Base-by-base conservation (phyloP, 805 yeast genomes). In the Vanderwaltozyma tropicalis region DNA sequence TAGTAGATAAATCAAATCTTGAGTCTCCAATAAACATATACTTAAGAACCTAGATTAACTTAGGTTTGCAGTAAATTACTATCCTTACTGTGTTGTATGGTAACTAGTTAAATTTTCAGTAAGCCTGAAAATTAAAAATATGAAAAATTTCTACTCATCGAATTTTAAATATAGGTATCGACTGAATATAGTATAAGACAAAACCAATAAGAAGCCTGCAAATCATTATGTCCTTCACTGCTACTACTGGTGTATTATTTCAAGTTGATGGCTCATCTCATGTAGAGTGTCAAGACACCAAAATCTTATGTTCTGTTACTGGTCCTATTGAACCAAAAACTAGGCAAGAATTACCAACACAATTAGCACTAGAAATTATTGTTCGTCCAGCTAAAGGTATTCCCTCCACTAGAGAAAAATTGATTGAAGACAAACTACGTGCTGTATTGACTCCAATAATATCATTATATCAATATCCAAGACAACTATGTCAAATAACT, bases 301-400 rank as follows among this genome's bases (percentile, higher is more conserved):
- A 72, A 40, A 77, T 82, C 3, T 61, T 88, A 2, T 75, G 80
- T 31, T 77, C 95, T 0, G 88, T 89, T 1, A 72, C 88, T 1
- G 98, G 98, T 0, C 98, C 98, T 0, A 71, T 89, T 22, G 96
- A 89, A 51, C 78, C 85, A 10, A 80, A 79, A 55, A 61, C 75
- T 12, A 72, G 89, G 48, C 95, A 87, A 53, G 97, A 89, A 55
- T 59, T 78, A 25, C 95, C 96, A 10, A 78, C 82, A 13, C 66
- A 69, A 32, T 80, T 89, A 13, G 77, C 84, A 14, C 57, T 92
- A 14, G 96, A 87, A 57, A 71, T 92, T 7, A 72, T 76, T 16
- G 77, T 88, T 2, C 67, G 87, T 28, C 96, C 97, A 1, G 75
- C 80, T 17, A 63, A 67, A 12, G 97, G 96, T 1, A 69, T 80